phyloP scores from a whole-genome alignment of 2,329 filamentous ascomycete species.

The Xylaria hypoxylon region DNA sequence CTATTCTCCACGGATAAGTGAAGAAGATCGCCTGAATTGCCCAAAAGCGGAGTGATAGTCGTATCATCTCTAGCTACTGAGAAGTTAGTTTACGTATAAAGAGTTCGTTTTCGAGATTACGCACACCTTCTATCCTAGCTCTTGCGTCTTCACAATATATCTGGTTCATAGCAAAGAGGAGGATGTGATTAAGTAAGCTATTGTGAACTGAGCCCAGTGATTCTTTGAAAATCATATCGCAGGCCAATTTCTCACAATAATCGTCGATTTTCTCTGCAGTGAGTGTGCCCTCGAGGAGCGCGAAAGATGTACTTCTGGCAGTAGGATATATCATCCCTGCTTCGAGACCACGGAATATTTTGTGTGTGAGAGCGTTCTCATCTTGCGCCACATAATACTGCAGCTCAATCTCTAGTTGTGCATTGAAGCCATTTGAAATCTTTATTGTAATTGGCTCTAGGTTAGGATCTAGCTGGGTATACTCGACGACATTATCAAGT shows the following conservation, averaged over 20 bases:
- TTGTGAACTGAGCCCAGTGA: background rate
- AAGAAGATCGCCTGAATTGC: constrained; percentile 30
- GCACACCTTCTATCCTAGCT: constrained; percentile 27
- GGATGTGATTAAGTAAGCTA: constrained; percentile 22
- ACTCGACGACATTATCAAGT: constrained; percentile 12
- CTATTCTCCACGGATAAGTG: constrained; percentile 32
- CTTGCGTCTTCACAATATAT: constrained; percentile 15
- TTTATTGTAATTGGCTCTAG: background rate
- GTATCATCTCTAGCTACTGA: constrained; percentile 17
- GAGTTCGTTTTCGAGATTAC: background rate
- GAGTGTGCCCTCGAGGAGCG: constrained; percentile 18
- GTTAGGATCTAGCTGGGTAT: constrained; percentile 6
- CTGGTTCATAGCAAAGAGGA: constrained; percentile 23
- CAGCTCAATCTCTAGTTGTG: constrained; percentile 25
- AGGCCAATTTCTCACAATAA: constrained; percentile 26
- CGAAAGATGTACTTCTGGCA: constrained; percentile 26
- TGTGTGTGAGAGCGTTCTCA: constrained; percentile 28
- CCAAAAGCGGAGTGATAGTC: constrained; percentile 29
- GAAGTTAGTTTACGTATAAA: background rate
- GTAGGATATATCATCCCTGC: constrained; percentile 23
- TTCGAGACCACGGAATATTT: constrained; percentile 30
- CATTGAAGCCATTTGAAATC: constrained; percentile 28
- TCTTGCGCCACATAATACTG: constrained; percentile 15
- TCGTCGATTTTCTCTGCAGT: constrained; percentile 26
- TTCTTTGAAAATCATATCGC: constrained; percentile 24